phyloP scores from a whole-genome alignment of 805 yeast species.

The Teunomyces funiuensis region DNA sequence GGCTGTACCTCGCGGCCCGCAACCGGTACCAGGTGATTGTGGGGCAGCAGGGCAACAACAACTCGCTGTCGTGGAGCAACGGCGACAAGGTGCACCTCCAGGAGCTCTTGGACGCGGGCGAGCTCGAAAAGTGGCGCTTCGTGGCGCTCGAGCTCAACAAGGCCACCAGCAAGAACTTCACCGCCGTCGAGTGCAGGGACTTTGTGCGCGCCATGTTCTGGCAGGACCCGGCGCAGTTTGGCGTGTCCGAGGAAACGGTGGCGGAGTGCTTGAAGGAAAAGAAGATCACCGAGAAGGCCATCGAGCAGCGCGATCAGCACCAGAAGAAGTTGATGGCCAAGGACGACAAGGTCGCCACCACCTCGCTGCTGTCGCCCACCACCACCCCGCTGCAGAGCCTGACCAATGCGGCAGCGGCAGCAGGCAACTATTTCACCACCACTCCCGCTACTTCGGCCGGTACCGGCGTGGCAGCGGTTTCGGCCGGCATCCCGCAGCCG shows the following conservation, averaged over 20 bases:
- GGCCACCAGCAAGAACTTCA: conserved; percentile 49
- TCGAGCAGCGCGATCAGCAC: conserved; percentile 19
- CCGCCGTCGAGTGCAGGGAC: conserved; percentile 56
- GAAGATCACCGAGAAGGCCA: conserved; percentile 33
- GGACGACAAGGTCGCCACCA: conserved; percentile 1
- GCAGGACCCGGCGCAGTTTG: conserved; percentile 56
- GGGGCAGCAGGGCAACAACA: conserved; percentile 78
- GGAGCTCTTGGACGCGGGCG: conserved; percentile 63
- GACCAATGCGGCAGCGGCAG: background rate
- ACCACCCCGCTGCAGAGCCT: background rate
- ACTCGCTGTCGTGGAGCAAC: conserved; percentile 59
- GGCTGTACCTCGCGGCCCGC: conserved; percentile 69
- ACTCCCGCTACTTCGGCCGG: background rate
- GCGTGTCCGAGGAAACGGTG: conserved; percentile 49
- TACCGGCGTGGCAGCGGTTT: background rate
- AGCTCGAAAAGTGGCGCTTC: conserved; percentile 65
- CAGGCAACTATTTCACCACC: conserved; percentile 7
- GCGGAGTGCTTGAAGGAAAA: conserved; percentile 39
- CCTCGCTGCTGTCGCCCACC: background rate
- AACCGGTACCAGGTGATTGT: conserved; percentile 77
- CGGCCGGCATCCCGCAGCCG: conserved; percentile 3
- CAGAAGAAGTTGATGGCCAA: conserved; percentile 10
- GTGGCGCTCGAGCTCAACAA: conserved; percentile 62
- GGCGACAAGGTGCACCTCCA: conserved; percentile 55
- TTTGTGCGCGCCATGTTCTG: conserved; percentile 53